These are phyloP conservation scores for Meyerozyma carpophila DNA, from an alignment of 1,139 yeast species.

Conservation along the genomic window DNA sequence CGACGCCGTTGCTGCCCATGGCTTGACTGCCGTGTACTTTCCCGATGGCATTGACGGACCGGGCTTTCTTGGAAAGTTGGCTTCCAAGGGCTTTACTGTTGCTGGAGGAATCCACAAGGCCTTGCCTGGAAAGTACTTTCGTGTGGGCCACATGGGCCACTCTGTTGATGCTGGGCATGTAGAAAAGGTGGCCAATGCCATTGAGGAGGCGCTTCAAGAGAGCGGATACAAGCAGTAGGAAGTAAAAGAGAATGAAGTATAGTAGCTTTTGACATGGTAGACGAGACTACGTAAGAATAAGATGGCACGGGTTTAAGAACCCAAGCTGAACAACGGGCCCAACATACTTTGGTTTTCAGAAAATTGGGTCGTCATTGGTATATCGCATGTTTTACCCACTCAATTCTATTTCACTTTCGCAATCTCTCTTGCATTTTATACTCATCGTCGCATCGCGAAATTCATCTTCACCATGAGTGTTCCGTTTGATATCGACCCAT, in stretches of 20 bases:
- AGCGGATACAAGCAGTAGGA: neutral
- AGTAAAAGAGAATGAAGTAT: neutral
- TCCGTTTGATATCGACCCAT: conserved; percentile 62
- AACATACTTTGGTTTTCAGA: too few relatives aligned
- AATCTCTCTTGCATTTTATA: neutral
- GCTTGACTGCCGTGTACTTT: conserved; percentile 81
- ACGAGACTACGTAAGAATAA: too few relatives aligned
- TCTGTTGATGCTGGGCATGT: conserved; percentile 43
- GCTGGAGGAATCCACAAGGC: conserved; percentile 92
- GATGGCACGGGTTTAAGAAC: too few relatives aligned
- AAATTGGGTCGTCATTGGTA: too few relatives aligned
- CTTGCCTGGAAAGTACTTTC: conserved; percentile 75
- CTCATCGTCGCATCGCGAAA: neutral
- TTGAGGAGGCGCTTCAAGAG: conserved; percentile 19
- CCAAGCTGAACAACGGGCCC: too few relatives aligned
- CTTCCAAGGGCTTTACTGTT: conserved; percentile 66
- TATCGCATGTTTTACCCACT: too few relatives aligned
- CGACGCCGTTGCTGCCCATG: conserved; percentile 71
- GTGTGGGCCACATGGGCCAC: conserved; percentile 93
- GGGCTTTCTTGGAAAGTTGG: conserved; percentile 50
- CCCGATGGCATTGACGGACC: conserved; percentile 72
- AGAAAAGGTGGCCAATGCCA: conserved; percentile 29
- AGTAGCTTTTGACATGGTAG: too few relatives aligned
- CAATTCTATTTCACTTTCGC: neutral
- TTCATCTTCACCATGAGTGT: conserved; percentile 20